phyloP scores from a whole-genome alignment of 208 protist genomes.

The Wallacemonas collosoma region DNA sequence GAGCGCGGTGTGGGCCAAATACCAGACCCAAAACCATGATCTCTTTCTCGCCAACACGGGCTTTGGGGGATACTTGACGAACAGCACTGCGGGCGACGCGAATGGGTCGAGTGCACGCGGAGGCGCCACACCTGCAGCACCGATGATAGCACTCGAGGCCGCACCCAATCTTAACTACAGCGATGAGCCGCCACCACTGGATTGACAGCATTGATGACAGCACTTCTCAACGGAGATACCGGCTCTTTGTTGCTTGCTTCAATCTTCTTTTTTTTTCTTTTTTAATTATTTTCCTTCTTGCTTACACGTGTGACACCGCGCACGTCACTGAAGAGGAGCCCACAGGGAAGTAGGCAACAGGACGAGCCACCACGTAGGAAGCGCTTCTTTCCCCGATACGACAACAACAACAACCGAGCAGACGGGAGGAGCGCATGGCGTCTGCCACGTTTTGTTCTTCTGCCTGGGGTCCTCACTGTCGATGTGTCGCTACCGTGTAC shows the following conservation, averaged over 20 bases:
- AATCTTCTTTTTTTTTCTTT: constrained; percentile 22
- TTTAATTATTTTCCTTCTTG: background rate
- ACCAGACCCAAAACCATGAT: constrained; percentile 92
- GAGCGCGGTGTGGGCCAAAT: constrained; percentile 80
- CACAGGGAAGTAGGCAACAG: too few species aligned
- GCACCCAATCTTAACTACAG: constrained; percentile 18
- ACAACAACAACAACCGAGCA: too few species aligned
- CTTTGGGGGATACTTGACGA: constrained; percentile 71
- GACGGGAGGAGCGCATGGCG: too few species aligned
- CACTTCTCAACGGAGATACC: too few species aligned
- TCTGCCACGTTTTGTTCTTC: too few species aligned
- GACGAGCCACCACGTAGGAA: too few species aligned
- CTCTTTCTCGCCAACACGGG: constrained; percentile 76
- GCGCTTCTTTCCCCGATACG: too few species aligned
- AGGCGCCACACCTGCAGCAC: background rate
- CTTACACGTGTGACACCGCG: background rate
- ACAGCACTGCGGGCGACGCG: background rate
- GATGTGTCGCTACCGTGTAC: too few species aligned
- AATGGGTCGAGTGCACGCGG: background rate
- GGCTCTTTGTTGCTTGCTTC: background rate
- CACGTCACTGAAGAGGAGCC: too few species aligned
- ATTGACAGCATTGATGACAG: constrained; percentile 6
- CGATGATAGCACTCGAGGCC: constrained; percentile 31
- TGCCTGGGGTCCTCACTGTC: too few species aligned
- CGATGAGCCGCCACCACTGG: constrained; percentile 37